Evolutionary conservation across 2,329 filamentous ascomycete species (phyloP).

Genomic region (Fusarium verrucosum): DNA sequence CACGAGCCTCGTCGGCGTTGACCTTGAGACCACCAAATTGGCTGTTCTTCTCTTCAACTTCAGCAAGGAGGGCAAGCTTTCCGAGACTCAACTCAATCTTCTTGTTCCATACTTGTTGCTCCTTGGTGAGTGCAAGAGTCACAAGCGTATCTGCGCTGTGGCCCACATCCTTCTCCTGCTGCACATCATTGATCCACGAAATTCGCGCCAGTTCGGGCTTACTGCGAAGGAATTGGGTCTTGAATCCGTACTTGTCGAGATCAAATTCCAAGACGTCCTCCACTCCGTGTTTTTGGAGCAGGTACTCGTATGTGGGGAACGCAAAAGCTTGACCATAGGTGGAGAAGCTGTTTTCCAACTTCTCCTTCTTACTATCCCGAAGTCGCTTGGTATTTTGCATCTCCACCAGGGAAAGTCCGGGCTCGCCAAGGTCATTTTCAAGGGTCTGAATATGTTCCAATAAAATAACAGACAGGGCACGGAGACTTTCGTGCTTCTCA

Average conservation of each 20-base stretch:
- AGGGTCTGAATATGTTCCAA: constrained; percentile 61
- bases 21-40: constrained; percentile 52
- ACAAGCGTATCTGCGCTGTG: constrained; percentile 77
- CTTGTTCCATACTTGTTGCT: constrained; percentile 89
- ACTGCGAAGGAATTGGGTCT: constrained; percentile 81
- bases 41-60: constrained; percentile 51
- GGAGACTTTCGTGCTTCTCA: constrained; percentile 65
- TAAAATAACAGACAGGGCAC: constrained; percentile 65
- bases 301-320: constrained; percentile 80
- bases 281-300: constrained; percentile 74
- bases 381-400: constrained; percentile 46
- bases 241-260: constrained; percentile 71
- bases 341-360: constrained; percentile 66
- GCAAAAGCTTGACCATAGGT: constrained; percentile 73
- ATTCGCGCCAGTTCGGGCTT: constrained; percentile 78
- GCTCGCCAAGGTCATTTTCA: constrained; percentile 43
- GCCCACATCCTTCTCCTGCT: constrained; percentile 77
- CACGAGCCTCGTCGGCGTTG: constrained; percentile 48
- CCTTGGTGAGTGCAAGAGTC: constrained; percentile 73
- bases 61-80: constrained; percentile 80
- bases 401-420: constrained; percentile 45
- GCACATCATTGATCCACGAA: constrained; percentile 94
- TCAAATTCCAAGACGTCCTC: constrained; percentile 76
- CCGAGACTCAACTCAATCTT: constrained; percentile 91
- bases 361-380: constrained; percentile 55